phyloP scores from a whole-genome alignment of 441 rosid species.

The Rhodomyrtus psidioides region DNA sequence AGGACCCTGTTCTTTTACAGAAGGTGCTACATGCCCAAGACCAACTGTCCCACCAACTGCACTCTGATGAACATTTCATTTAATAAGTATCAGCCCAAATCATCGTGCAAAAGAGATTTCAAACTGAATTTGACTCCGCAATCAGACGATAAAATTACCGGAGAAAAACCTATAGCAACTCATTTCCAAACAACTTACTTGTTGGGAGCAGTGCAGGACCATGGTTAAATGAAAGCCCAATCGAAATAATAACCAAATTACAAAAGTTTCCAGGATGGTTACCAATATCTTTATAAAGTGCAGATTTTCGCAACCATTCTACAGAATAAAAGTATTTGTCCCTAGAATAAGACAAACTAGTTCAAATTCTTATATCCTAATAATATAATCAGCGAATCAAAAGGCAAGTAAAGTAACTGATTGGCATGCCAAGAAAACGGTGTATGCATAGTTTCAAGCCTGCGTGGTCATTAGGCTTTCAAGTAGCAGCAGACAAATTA shows the following conservation, averaged over 20 bases:
- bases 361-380: neutral
- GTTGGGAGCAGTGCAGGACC: neutral
- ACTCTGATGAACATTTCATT: neutral
- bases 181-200: neutral
- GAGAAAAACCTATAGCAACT: neutral
- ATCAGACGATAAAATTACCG: neutral
- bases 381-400: neutral
- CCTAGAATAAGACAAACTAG: neutral
- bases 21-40: constrained; percentile 32
- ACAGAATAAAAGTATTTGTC: neutral
- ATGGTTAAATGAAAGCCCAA: neutral
- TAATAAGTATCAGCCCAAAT: neutral
- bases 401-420: neutral
- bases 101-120: neutral
- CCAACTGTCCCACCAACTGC: constrained; percentile 1
- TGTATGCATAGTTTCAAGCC: neutral
- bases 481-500: neutral
- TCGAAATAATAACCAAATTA: neutral
- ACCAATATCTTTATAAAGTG: neutral
- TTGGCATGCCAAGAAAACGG: neutral
- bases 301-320: neutral
- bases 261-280: neutral
- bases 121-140: neutral
- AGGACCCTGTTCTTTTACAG: constrained; percentile 37
- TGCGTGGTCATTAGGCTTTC: neutral